Evolutionary conservation across 441 rosid species (phyloP), one percentile per base, ranked within the genome.

Genomic region (Geranium incanum): DNA sequence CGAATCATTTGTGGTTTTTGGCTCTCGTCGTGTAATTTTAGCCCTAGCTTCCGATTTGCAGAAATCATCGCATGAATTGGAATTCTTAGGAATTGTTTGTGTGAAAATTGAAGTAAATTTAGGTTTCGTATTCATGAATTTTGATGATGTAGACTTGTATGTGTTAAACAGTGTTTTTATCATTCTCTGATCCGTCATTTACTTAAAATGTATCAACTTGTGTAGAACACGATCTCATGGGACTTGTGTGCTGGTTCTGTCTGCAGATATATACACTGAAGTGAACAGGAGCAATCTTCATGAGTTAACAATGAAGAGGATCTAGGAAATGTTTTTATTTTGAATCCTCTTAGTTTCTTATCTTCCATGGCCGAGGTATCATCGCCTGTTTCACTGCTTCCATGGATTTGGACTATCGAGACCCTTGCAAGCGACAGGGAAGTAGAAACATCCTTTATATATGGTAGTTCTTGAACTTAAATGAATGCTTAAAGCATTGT

Each of bases 391-490:
- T 21, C 36, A 63, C 6, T 21, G 67, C 67, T 63, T 63, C 37
- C 67, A 3, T 63, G 67, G 67, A 21, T 63, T 28, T 63, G 67
- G 67, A 9, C 23, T 28, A 63, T 63, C 37, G 36, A 63, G 23
- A 2, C 66, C 36, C 36, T 62, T 19, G 66, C 66, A 62, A 62
- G 66, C 36, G n/a, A 28, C 15, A 21, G 23, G 67, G 67, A 63
- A 8, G 36, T 63, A 6, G 37, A 63, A 13, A 8, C 37, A 28
- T 63, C 67, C 9, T 9, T 63, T 63, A 2, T 63, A 23, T 13
- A 28, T 33, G 67, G 67, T 63, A 63, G 18, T 15, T 9, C 67
- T 63, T 63, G 38, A 63, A 63, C 67, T 28, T 37, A 63, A 63
- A 63, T 63, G 4, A 7, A 4, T 9, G 7, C 66, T 62, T 6